phyloP scores from a whole-genome alignment of 2,329 filamentous ascomycete species.

The Fusarium neocosmosporiellum region DNA sequence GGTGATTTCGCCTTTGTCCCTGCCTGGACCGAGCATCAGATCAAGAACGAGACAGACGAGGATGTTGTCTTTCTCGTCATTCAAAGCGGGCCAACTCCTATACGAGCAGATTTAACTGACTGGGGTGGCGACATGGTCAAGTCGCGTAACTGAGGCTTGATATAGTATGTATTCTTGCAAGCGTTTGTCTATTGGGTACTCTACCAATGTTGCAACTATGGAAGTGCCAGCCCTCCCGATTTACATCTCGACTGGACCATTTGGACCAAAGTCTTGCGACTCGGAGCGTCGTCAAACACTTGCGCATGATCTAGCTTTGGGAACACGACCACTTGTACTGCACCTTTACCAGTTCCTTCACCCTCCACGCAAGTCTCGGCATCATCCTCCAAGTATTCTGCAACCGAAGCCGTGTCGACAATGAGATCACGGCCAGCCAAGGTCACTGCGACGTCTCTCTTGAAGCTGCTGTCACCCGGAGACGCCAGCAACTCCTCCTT shows the following conservation, averaged over 20 bases:
- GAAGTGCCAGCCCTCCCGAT: constrained; percentile 16
- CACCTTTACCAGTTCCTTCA: constrained; percentile 13
- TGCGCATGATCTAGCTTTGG: constrained; percentile 73
- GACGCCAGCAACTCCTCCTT: constrained; percentile 67
- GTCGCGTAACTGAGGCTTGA: constrained; percentile 23
- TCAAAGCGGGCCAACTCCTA: constrained; percentile 68
- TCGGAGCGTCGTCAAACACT: constrained; percentile 59
- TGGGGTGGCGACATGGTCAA: constrained; percentile 66
- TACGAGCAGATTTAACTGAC: constrained; percentile 70
- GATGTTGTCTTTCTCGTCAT: constrained; percentile 75
- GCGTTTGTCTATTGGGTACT: not conserved
- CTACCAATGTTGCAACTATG: not conserved
- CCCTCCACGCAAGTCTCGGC: constrained; percentile 10
- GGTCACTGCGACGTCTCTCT: constrained; percentile 64
- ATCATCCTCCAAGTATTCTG: constrained; percentile 61
- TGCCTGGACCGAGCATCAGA: constrained; percentile 76
- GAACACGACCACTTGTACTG: constrained; percentile 70
- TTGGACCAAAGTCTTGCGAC: constrained; percentile 45
- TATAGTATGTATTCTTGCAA: not conserved
- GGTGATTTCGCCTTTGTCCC: constrained; percentile 79
- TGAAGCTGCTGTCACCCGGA: constrained; percentile 23
- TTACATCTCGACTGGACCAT: constrained; percentile 45
- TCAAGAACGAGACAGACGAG: constrained; percentile 71
- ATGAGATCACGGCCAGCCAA: constrained; percentile 73
- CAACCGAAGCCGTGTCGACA: constrained; percentile 69